Evolutionary conservation across 2,329 filamentous ascomycete species (phyloP), one percentile per base, ranked within the genome.

Genomic region (Truncatella angustata): DNA sequence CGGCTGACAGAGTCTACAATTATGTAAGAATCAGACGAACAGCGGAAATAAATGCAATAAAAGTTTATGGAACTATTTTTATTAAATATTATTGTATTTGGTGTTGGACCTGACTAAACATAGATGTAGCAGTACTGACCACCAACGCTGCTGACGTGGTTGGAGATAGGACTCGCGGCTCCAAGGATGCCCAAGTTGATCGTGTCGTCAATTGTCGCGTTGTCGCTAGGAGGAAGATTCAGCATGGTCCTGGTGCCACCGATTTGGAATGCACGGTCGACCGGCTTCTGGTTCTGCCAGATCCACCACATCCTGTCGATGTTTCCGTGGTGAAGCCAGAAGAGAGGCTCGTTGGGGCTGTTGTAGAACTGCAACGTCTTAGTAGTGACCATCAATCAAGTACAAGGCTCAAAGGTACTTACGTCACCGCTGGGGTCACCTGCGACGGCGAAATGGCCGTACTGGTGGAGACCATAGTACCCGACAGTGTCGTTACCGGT

Each of bases 361-460:
- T 28, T 48, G 14, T 24, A 40, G 28, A 49, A 14, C 23, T 44
- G 21, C 7, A 23, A 53, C 26, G 28, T 14, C 28, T 7, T 7
- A 14, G 7, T 26, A 42, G 24, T 14, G 40, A 35, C 40, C 46
- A 16, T 37, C 40, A 5, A 44, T 9, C 26, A 39, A 49, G 10
- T 16, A 9, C 7, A 16, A 7, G 14, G 9, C 45, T 39, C 36
- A 49, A 36, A 21, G 30, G 39, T 34, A 39, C 23, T 6, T 12
- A 42, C 47, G 54, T 56, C 56, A 58, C 59, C 63, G 36, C 62
- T 66, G 11, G 68, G 69, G n/a, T 63, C 63, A 11, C 67, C 69
- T 3, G 66, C 66, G 24, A 69, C 61, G 11, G 65, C 66, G 51
- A 68, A 70, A 49, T 70, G 69, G 0, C 66, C 68, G 42, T 60